phyloP scores from a whole-genome alignment of 768 basidiomycete species.

The Leccinum pellstonianum region DNA sequence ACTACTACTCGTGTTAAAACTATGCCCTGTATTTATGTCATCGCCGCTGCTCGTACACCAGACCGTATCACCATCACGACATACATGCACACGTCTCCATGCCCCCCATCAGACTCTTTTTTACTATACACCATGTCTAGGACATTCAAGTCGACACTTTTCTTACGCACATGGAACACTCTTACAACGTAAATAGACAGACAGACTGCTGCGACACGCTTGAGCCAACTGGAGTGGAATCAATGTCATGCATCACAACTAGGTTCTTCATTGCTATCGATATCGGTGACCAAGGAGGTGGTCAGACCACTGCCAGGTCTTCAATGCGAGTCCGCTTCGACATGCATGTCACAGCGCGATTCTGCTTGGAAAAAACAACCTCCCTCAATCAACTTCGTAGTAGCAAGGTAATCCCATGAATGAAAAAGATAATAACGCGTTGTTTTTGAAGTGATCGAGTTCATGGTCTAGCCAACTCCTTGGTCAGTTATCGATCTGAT shows the following conservation, averaged over 20 bases:
- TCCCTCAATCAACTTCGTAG: too few relatives aligned
- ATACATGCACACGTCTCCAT: not conserved
- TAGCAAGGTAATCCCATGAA: too few relatives aligned
- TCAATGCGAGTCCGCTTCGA: too few relatives aligned
- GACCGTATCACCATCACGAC: not conserved
- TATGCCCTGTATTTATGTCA: constrained; percentile 8
- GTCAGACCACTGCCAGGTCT: too few relatives aligned
- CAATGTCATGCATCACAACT: not conserved
- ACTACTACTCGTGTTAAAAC: not conserved
- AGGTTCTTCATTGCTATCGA: too few relatives aligned
- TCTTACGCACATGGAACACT: not conserved
- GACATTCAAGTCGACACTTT: not conserved
- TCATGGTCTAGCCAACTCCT: too few relatives aligned
- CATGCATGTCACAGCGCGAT: too few relatives aligned
- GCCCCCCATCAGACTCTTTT: not conserved
- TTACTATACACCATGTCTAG: not conserved
- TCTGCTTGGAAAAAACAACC: too few relatives aligned
- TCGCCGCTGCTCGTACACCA: not conserved
- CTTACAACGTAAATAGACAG: not conserved
- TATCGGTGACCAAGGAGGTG: too few relatives aligned
- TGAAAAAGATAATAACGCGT: too few relatives aligned
- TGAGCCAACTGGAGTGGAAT: not conserved
- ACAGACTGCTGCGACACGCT: not conserved
- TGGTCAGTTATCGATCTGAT: too few relatives aligned
- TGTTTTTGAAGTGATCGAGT: too few relatives aligned